Percentiles rank a stretch among this genome's conserved stretches.
phyloP scores from a whole-genome alignment of 768 basidiomycete genomes.

The Tricholoma furcatifolium region DNA sequence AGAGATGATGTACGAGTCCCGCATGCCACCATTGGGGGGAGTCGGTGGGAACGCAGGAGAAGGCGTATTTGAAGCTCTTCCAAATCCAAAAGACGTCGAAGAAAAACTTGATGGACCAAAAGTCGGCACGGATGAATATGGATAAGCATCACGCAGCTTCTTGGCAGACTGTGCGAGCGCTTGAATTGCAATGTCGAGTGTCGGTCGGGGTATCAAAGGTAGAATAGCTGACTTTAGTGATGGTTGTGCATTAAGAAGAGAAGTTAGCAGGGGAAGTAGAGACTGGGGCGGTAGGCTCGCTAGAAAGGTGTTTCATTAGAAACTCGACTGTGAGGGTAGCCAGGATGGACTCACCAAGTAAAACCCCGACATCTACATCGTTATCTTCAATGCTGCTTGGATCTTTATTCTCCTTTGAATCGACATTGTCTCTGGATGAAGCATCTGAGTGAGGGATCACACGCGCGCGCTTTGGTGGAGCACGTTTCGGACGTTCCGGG shows the following conservation, averaged over 20 bases:
- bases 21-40: conserved; percentile 57
- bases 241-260: conserved; percentile 67
- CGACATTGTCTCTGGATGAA: conserved; percentile 38
- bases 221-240: conserved; percentile 69
- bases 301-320: conserved; percentile 29
- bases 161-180: conserved; percentile 65
- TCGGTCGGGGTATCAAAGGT: conserved; percentile 82
- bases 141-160: conserved; percentile 79
- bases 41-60: conserved; percentile 21
- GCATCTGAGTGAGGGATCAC: conserved; percentile 33
- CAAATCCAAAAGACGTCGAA: conserved; percentile 33
- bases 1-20: conserved; percentile 76
- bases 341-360: conserved; percentile 60
- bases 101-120: conserved; percentile 24
- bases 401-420: conserved; percentile 49
- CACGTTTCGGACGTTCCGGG: conserved; percentile 73
- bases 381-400: conserved; percentile 40
- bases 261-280: conserved; percentile 68
- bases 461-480: conserved; percentile 65
- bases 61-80: conserved; percentile 15
- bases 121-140: conserved; percentile 61
- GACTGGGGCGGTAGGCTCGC: conserved; percentile 80
- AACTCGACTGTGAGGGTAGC: not conserved
- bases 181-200: conserved; percentile 70
- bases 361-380: conserved; percentile 76